Percentiles rank a stretch among this genome's conserved stretches.
phyloP scores from a whole-genome alignment of 2,329 filamentous ascomycete species.

The Amylocarpus encephaloides region DNA sequence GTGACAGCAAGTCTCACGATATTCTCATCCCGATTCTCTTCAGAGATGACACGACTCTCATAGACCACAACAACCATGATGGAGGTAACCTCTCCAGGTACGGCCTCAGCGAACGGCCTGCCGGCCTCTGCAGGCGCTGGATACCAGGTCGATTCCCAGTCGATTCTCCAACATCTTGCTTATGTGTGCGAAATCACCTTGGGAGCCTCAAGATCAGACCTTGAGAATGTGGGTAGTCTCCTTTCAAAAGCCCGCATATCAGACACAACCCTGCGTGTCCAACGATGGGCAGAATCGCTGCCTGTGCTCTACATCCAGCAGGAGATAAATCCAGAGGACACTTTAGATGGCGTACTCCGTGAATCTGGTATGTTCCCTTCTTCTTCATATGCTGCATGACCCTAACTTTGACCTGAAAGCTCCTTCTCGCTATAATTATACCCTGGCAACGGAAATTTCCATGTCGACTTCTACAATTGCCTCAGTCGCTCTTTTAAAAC shows the following conservation, averaged over 20 bases:
- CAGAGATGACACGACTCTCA: conserved; percentile 22
- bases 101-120: conserved; percentile 27
- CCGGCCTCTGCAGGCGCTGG: conserved; percentile 25
- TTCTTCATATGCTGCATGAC: conserved; percentile 24
- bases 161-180: conserved; percentile 65
- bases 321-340: conserved; percentile 48
- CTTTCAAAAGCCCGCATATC: conserved; percentile 64
- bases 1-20: conserved; percentile 15
- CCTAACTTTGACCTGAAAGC: conserved; percentile 32
- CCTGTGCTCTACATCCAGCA: conserved; percentile 88
- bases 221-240: conserved; percentile 75
- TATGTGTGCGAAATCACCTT: conserved; percentile 67
- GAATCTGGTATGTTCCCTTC: conserved; percentile 33
- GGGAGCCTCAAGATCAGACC: conserved; percentile 68
- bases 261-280: conserved; percentile 84
- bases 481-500: conserved; percentile 85
- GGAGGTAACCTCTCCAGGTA: conserved; percentile 28
- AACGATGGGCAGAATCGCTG: conserved; percentile 84
- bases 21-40: conserved; percentile 10
- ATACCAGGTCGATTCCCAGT: conserved; percentile 58
- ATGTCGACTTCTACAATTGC: conserved; percentile 73
- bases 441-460: conserved; percentile 73
- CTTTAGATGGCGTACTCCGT: conserved; percentile 26
- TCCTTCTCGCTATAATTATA: conserved; percentile 62
- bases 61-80: conserved; percentile 24